Percentiles rank a stretch among this genome's conserved stretches.
Evolutionary conservation across 352 stramenopile genomes (phyloP).

Genomic region (Phytophthora sp.): DNA sequence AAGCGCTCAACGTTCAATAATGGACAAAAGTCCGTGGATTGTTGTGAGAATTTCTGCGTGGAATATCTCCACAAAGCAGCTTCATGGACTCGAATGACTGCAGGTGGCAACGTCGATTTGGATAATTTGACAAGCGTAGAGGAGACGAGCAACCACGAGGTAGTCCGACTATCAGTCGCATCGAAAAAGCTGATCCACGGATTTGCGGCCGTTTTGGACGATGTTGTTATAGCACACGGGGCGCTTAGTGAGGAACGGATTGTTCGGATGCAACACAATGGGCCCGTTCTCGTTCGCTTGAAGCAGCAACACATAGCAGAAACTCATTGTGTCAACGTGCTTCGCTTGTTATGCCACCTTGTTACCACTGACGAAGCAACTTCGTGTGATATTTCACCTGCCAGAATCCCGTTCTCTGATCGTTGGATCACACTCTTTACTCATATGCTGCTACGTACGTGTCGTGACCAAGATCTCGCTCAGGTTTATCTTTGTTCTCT

Average conservation of each 20-base stretch:
- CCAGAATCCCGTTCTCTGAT: slow-evolving; percentile 13
- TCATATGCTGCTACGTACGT: slow-evolving; percentile 25
- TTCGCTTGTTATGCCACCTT: slow-evolving; percentile 48
- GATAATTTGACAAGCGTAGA: background rate
- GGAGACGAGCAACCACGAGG: background rate
- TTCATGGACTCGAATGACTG: slow-evolving; percentile 22
- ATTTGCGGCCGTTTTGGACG: slow-evolving; percentile 41
- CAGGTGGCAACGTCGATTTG: slow-evolving; percentile 15
- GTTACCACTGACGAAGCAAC: background rate
- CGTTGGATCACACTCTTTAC: slow-evolving; percentile 42
- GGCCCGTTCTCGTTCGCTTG: slow-evolving; percentile 45
- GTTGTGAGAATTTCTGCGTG: slow-evolving; percentile 1
- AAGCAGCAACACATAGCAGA: slow-evolving; percentile 41
- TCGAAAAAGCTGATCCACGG: slow-evolving; percentile 7
- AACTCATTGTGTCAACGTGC: slow-evolving; percentile 36
- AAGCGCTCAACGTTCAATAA: slow-evolving; percentile 25
- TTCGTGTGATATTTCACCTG: background rate
- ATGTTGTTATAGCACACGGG: slow-evolving; percentile 31
- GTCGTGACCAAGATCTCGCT: slow-evolving; percentile 13
- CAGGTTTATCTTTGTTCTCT: slow-evolving; percentile 45
- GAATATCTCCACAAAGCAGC: slow-evolving; percentile 15
- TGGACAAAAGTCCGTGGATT: background rate
- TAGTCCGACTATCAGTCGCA: background rate
- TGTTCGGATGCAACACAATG: slow-evolving; percentile 29
- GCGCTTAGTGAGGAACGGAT: slow-evolving; percentile 21